Base-by-base conservation (phyloP, 306 rosid genomes). In the Vigna nakashimae region DNA sequence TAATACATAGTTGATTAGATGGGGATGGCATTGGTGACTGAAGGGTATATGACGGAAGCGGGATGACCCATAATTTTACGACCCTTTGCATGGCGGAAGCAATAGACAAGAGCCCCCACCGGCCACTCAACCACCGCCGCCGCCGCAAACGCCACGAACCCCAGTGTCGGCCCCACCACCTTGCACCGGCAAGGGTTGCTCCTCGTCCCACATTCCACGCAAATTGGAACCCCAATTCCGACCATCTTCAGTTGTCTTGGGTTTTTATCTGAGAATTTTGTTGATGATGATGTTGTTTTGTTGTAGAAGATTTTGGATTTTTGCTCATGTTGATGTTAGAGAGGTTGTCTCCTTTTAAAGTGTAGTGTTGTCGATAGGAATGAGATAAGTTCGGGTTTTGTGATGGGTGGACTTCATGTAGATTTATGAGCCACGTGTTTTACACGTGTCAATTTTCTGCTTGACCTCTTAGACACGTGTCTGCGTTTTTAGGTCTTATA, bases 161-260 rank as follows among this genome's bases (percentile, higher is more conserved):
- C 95, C 6, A 93, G 18, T 2, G 97, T 93, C 1, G 95, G 98
- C 3, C 97, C 95, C 49, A 93, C 81, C 84, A 89, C 93, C 89
- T 84, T 91, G 89, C 98, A 93, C 84, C 93, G 85, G 82, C 95
- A 91, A 16, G 95, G 97, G 82, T 93, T 91, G 76, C 92, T 87
- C 0, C 15, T 17, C 0, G 87, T 91, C 0, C 98, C 97, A 52
- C 98, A 88, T 65, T 93, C 84, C 57, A 93, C 82, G 22, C 98
- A 90, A 2, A 77, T 36, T 14, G 91, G 92, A 32, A 90, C 8
- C 43, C 97, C 91, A 4, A 66, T 22, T 26, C 89, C 87, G 64
- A 69, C 79, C 71, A 82, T 69, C 56, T 66, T 68, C 69, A 48
- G 22, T 24, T 38, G 49, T 45, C 3, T 2, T 45, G 15, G 3